These are phyloP conservation scores for Lipomyces spencermartinsiae DNA, from an alignment of 805 yeast genomes.

Conservation along the genomic window DNA sequence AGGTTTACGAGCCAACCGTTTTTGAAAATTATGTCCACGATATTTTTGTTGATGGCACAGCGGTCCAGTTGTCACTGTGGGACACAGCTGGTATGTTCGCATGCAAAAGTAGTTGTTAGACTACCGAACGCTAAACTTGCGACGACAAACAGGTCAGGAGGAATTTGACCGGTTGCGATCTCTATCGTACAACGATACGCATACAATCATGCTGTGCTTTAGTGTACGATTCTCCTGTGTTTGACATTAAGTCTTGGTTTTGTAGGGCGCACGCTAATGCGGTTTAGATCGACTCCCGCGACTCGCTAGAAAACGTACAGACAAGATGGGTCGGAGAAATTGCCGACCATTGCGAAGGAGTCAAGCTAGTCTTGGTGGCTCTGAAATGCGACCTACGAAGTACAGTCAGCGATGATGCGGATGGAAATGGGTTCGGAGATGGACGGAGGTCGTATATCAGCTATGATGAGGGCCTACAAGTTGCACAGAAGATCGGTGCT, in stretches of 20 bases:
- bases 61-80: conserved; percentile 92
- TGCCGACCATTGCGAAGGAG: conserved; percentile 96
- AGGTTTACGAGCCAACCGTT: conserved; percentile 97
- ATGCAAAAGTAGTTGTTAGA: neutral
- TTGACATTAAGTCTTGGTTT: neutral
- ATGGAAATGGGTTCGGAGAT: conserved; percentile 42
- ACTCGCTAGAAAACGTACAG: conserved; percentile 92
- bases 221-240: conserved; percentile 22
- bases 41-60: conserved; percentile 91
- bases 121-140: neutral
- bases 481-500: conserved; percentile 94
- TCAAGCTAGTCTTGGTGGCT: conserved; percentile 90
- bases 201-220: conserved; percentile 95
- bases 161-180: conserved; percentile 95
- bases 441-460: conserved; percentile 61
- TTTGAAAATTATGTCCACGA: conserved; percentile 98
- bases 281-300: conserved; percentile 87
- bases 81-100: conserved; percentile 82
- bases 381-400: conserved; percentile 87
- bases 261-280: neutral
- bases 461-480: conserved; percentile 91
- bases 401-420: conserved; percentile 17
- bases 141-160: conserved; percentile 62
- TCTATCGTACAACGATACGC: conserved; percentile 91
- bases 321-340: conserved; percentile 97